These are phyloP conservation scores for Starmerella cellae DNA, from an alignment of 805 yeast species.

Conservation along the genomic window DNA sequence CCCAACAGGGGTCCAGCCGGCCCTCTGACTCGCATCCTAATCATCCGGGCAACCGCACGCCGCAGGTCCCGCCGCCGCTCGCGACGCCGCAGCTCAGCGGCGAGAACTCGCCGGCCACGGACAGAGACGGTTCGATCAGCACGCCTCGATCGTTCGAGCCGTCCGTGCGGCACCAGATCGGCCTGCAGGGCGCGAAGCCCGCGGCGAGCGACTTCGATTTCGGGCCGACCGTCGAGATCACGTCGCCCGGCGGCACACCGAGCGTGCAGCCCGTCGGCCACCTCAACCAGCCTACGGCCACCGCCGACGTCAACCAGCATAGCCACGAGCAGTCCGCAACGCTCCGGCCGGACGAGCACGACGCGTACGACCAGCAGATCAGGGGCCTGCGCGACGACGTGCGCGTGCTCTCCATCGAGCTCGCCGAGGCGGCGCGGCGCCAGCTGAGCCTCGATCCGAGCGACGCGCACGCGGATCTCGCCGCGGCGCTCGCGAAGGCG, in stretches of 20 bases:
- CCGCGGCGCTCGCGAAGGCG: conserved; percentile 21
- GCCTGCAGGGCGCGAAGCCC: conserved; percentile 1
- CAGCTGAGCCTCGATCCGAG: conserved; percentile 23
- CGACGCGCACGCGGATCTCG: conserved; percentile 1
- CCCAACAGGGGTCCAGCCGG: neutral
- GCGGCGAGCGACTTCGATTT: conserved; percentile 12
- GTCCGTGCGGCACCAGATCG: conserved; percentile 1
- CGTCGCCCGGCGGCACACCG: neutral
- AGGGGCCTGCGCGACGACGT: conserved; percentile 25
- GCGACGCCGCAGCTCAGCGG: neutral
- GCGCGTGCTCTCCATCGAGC: conserved; percentile 27
- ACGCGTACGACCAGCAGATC: conserved; percentile 18
- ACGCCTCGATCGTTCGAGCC: neutral
- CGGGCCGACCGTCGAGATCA: neutral
- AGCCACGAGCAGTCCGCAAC: too few species aligned
- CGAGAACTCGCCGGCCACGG: neutral
- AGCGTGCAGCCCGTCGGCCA: neutral
- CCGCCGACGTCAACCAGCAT: neutral
- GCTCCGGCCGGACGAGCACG: neutral
- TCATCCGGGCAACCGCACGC: neutral
- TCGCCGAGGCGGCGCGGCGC: conserved; percentile 29
- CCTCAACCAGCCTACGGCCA: neutral
- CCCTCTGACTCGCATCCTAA: neutral
- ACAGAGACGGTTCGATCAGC: neutral
- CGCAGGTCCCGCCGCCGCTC: neutral